Conservation (phyloP, 2,329 filamentous ascomycete genomes). For the Dryadomyces quercus-mongolicae region DNA sequence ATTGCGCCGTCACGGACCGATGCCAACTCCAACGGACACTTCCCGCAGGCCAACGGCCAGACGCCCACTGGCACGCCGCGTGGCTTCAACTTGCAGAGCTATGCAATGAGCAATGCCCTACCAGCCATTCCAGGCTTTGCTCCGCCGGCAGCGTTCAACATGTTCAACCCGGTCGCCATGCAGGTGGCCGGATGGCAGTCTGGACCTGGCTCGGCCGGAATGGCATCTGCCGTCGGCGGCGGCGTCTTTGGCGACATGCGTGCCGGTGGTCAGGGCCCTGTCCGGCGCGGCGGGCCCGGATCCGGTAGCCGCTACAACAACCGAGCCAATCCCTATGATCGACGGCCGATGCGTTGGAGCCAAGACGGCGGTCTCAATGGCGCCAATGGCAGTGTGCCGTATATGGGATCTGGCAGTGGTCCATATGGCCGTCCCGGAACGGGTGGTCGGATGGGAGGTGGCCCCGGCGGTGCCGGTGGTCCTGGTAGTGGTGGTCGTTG, state of each 20-base stretch:
- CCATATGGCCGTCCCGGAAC: constrained; percentile 19
- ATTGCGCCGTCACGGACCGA: constrained; percentile 90
- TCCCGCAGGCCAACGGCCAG: constrained; percentile 68
- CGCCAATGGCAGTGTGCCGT: constrained; percentile 37
- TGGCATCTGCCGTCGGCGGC: constrained; percentile 39
- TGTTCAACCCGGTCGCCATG: constrained; percentile 39
- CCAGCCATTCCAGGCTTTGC: constrained; percentile 45
- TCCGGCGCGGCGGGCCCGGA: constrained; percentile 45
- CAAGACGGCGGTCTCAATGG: constrained; percentile 27
- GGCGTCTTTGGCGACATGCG: constrained; percentile 52
- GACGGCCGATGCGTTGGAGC: constrained; percentile 42
- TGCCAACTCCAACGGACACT: constrained; percentile 91
- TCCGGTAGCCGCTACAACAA: constrained; percentile 37
- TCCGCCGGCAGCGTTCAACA: constrained; percentile 24
- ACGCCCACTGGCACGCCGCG: constrained; percentile 73
- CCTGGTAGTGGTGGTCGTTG: constrained; percentile 35
- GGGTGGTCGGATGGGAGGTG: constrained; percentile 24
- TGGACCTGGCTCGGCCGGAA: not conserved
- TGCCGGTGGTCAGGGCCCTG: constrained; percentile 39
- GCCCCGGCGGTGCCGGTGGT: constrained; percentile 4
- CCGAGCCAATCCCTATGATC: constrained; percentile 63
- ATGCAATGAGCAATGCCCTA: constrained; percentile 47
- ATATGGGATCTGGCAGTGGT: constrained; percentile 18
- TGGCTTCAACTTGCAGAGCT: constrained; percentile 76
- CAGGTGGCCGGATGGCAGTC: constrained; percentile 36